A percentile compares a stretch with the other conserved stretches of the same genome.
phyloP scores from a whole-genome alignment of 345 rosid genomes.

The Eucalyptus decipiens region DNA sequence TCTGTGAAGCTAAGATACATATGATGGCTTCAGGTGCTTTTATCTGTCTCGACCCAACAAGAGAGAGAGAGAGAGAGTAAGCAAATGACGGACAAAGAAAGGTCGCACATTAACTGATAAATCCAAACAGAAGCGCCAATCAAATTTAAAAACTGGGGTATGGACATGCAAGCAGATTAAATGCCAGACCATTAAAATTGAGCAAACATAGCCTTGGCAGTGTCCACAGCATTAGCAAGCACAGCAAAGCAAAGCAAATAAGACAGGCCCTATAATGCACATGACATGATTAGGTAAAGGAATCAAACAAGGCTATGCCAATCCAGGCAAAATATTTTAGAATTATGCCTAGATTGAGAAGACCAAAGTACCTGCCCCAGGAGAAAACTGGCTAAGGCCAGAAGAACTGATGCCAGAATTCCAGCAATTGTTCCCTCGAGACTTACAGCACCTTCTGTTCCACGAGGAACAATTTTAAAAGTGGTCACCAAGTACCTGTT shows the following conservation, averaged over 20 bases:
- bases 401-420: slow-evolving; percentile 59
- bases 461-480: slow-evolving; percentile 84
- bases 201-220: background rate
- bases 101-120: background rate
- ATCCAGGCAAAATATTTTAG: background rate
- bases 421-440: slow-evolving; percentile 94
- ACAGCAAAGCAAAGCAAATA: background rate
- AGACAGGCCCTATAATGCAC: background rate
- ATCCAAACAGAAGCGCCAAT: background rate
- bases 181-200: background rate
- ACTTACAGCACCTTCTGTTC: slow-evolving; percentile 96
- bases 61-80: background rate
- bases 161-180: background rate
- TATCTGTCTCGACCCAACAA: slow-evolving; percentile 30
- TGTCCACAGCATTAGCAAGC: background rate
- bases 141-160: background rate
- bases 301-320: background rate
- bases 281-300: background rate
- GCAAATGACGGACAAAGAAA: background rate
- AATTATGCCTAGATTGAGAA: background rate
- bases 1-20: slow-evolving; percentile 87
- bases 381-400: slow-evolving; percentile 58
- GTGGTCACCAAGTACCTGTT: slow-evolving; percentile 77
- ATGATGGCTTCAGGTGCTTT: slow-evolving; percentile 53
- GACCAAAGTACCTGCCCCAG: slow-evolving; percentile 49